Base-by-base conservation (phyloP, 2,329 filamentous ascomycete species). In the Colletotrichum nymphaeae region DNA sequence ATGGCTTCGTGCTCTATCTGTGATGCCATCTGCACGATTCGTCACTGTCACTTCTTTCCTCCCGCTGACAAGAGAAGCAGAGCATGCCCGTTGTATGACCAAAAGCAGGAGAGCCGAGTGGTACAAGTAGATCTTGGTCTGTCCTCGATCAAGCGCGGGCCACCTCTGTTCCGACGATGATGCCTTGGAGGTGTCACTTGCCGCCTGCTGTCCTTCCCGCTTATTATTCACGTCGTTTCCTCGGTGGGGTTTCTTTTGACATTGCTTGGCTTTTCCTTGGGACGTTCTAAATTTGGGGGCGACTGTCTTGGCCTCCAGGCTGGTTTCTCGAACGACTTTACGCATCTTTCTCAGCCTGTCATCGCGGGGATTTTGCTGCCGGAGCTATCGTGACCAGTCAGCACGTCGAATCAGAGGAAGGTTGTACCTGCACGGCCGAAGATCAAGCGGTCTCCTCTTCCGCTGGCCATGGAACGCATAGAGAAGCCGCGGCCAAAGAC, bases 31-130 rank as follows among this genome's bases (percentile, higher is more conserved):
- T 71, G 71, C 70, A 63, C 46, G 24, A 16, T 8, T 12, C n/a
- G 52, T 73, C 71, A 73, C 71, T 57, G 46, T 71, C 67, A 66
- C 71, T 32, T 55, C 37, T 56, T 46, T 22, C 30, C 19, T 22
- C 42, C 8, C 8, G 66, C 60, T 56, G 26, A 42, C 35, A 32
- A 24, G 24, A 9, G 19, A 35, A 42, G 37, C 37, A 42, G 37
- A 42, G 5, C 6, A 37, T 4, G 30, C 16, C 14, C 32, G 32
- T 35, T 12, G 32, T 35, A 35, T 11, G 35, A 26, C 42, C 42
- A 49, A 49, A 22, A 4, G 42, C 19, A 3, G 42, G 19, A 49
- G 19, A 49, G 42, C 19, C 6, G 24, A 60, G 30, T 7, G 1
- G 16, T 24, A n/a, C 16, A 42, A 53, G 22, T 11, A 24, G 16